Percentiles rank a stretch among this genome's conserved stretches.
These are phyloP conservation scores for Escallonia rubra DNA, from an alignment of 129 eudicot genomes.

Conservation along the genomic window DNA sequence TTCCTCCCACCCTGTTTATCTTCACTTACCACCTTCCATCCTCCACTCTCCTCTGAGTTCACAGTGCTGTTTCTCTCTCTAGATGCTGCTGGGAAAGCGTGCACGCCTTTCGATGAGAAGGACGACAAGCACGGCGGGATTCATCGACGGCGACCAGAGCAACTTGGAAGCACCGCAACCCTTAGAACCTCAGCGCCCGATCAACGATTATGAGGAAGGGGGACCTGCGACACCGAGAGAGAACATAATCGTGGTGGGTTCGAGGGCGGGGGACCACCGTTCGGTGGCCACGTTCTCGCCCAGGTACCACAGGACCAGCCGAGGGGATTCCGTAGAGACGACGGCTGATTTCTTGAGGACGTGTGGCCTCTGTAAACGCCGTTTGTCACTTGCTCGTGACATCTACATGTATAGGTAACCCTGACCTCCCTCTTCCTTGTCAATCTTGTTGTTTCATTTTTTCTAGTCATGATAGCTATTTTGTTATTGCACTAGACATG, in stretches of 20 bases:
- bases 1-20: neutral
- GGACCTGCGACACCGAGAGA: no score
- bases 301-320: neutral
- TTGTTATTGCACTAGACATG: no score
- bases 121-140: constrained; percentile 22
- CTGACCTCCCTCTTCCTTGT: neutral
- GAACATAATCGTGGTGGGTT: neutral
- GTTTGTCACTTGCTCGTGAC: constrained; percentile 20
- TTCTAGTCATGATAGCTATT: no score
- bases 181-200: neutral
- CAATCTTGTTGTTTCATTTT: no score
- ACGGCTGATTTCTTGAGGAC: constrained; percentile 17
- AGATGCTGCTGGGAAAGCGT: constrained; percentile 8
- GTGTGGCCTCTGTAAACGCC: constrained; percentile 26
- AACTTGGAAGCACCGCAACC: neutral
- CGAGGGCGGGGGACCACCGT: neutral
- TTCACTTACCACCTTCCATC: neutral
- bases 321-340: neutral
- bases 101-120: constrained; percentile 11
- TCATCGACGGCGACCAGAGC: neutral
- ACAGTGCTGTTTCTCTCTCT: neutral
- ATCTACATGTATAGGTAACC: constrained; percentile 29
- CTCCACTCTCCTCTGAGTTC: neutral
- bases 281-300: constrained; percentile 10
- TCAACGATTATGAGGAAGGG: neutral